Evolutionary conservation across 2,329 filamentous ascomycete species (phyloP).

Genomic region (Reticulascus tulasneorum): DNA sequence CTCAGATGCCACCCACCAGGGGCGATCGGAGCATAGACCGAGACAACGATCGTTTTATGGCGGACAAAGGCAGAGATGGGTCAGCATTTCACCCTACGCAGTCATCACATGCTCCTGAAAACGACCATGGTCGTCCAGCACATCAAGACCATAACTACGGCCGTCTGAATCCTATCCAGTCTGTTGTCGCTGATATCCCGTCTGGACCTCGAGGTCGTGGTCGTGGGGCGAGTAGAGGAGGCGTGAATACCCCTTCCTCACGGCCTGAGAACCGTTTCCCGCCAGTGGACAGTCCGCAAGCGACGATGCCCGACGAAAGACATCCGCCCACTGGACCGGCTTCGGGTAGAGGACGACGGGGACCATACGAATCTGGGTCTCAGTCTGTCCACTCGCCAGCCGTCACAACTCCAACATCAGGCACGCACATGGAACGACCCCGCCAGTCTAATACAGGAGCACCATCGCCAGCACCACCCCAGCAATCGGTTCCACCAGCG

Average conservation of each 20-base stretch:
- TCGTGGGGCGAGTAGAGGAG: conserved; percentile 35
- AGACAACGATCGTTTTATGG: conserved; percentile 32
- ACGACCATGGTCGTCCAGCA: conserved; percentile 45
- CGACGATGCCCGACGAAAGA: conserved; percentile 42
- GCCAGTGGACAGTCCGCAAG: conserved; percentile 34
- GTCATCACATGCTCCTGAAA: no score
- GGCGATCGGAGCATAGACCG: conserved; percentile 37
- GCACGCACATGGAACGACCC: conserved; percentile 11
- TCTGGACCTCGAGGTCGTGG: conserved; percentile 54
- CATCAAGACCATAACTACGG: conserved; percentile 61
- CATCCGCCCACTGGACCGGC: conserved; percentile 51
- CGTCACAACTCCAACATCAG: conserved; percentile 6
- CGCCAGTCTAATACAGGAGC: conserved; percentile 9
- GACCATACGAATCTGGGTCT: conserved; percentile 12
- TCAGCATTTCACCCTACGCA: no score
- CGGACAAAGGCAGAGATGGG: conserved; percentile 41
- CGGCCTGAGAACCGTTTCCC: conserved; percentile 40
- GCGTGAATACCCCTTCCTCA: conserved; percentile 30
- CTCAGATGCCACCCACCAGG: conserved; percentile 16
- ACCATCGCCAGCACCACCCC: conserved; percentile 13
- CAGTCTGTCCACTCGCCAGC: conserved; percentile 6
- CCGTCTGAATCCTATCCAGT: conserved; percentile 51
- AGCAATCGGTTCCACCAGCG: no score
- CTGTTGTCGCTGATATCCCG: conserved; percentile 40
- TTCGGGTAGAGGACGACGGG: conserved; percentile 40